These are phyloP conservation scores for Chrysoporthe austroafricana DNA, from an alignment of 2,329 filamentous ascomycete species.

Conservation along the genomic window DNA sequence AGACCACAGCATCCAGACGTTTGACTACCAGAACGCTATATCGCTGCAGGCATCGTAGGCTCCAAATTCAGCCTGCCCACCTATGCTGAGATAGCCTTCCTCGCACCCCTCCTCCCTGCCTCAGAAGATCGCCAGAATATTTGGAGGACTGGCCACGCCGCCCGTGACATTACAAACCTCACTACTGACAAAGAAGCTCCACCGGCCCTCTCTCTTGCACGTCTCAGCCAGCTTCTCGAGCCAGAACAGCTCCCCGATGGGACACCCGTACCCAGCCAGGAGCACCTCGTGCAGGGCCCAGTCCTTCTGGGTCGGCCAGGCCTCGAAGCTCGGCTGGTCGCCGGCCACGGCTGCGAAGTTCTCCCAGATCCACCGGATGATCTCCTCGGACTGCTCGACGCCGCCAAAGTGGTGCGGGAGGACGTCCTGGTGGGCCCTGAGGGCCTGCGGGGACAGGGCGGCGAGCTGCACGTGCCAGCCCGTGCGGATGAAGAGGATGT, in stretches of 20 bases:
- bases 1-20: not conserved
- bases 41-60: not conserved
- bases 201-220: slow-evolving; percentile 43
- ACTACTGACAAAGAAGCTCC: slow-evolving; percentile 52
- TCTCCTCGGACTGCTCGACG: slow-evolving; percentile 49
- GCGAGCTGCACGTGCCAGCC: slow-evolving; percentile 49
- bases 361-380: slow-evolving; percentile 48
- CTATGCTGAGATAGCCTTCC: not conserved
- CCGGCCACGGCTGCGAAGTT: slow-evolving; percentile 49
- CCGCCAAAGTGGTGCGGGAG: slow-evolving; percentile 50
- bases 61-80: not conserved
- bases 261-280: slow-evolving; percentile 52
- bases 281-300: slow-evolving; percentile 49
- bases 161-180: slow-evolving; percentile 51
- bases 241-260: slow-evolving; percentile 55
- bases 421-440: slow-evolving; percentile 41
- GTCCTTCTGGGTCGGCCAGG: slow-evolving; percentile 37
- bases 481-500: slow-evolving; percentile 54
- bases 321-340: slow-evolving; percentile 48
- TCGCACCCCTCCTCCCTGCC: no score
- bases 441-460: slow-evolving; percentile 41
- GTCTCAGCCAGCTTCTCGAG: slow-evolving; percentile 48
- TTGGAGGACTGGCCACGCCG: slow-evolving; percentile 37
- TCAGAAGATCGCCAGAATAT: slow-evolving; percentile 27
- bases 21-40: not conserved